Evolutionary conservation across 345 rosid species (phyloP).

Genomic region (Arabis alpina): DNA sequence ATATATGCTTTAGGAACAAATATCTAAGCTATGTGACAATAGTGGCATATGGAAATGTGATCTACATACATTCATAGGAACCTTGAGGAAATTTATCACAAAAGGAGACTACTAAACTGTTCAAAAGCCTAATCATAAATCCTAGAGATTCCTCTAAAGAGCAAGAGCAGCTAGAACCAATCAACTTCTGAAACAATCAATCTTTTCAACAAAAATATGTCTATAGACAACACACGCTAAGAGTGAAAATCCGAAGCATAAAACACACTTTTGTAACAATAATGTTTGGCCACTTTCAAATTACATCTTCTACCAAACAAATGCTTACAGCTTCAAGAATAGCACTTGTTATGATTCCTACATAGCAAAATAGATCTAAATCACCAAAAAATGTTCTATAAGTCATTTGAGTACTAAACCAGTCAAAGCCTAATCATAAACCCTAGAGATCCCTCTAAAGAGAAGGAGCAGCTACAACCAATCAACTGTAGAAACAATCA

Average conservation of each 20-base stretch:
- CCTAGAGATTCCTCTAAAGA: too few relatives aligned
- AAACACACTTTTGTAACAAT: background rate
- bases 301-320: background rate
- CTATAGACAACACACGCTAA: background rate
- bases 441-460: background rate
- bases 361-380: too few relatives aligned
- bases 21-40: background rate
- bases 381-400: too few relatives aligned
- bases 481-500: background rate
- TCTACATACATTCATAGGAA: background rate
- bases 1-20: background rate
- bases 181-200: too few relatives aligned
- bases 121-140: too few relatives aligned
- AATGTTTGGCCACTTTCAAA: background rate
- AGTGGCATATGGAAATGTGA: slow-evolving; percentile 2
- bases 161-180: too few relatives aligned
- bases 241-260: background rate
- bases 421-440: background rate
- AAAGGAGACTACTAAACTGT: too few relatives aligned
- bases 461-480: background rate
- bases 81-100: too few relatives aligned
- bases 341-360: background rate
- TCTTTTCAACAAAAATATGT: too few relatives aligned
- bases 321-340: background rate
- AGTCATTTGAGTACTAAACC: too few relatives aligned